Evolutionary conservation across 108 stramenopile genomes (phyloP).

Genomic region (Cylindrotheca closterium): DNA sequence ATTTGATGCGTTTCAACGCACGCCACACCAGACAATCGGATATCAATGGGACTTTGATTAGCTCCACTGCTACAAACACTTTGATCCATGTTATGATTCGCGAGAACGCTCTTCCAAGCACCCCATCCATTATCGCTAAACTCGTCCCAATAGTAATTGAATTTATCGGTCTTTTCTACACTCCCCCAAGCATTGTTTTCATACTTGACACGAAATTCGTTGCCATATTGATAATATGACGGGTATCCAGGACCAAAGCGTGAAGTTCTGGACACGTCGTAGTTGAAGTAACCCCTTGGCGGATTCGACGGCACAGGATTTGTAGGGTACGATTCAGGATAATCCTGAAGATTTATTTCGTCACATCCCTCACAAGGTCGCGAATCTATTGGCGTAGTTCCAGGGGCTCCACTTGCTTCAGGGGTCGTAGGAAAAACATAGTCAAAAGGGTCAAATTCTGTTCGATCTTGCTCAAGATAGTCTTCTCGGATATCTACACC

Average conservation of each 20-base stretch:
- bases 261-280: constrained; percentile 23
- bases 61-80: constrained; percentile 48
- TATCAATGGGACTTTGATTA: constrained; percentile 77
- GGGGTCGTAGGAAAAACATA: background rate
- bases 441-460: background rate
- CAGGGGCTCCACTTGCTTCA: background rate
- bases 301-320: constrained; percentile 13
- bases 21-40: constrained; percentile 46
- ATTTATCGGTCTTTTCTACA: background rate
- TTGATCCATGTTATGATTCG: constrained; percentile 4
- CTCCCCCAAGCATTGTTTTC: constrained; percentile 48
- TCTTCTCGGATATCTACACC: background rate
- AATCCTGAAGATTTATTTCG: background rate
- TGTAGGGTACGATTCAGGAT: constrained; percentile 4
- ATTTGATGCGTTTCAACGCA: constrained; percentile 61
- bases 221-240: constrained; percentile 8
- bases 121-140: constrained; percentile 43
- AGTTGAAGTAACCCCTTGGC: constrained; percentile 49
- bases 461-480: background rate
- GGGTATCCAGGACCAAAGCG: constrained; percentile 50
- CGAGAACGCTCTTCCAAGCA: constrained; percentile 39
- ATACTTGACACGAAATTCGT: constrained; percentile 19
- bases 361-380: background rate
- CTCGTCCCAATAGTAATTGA: constrained; percentile 47
- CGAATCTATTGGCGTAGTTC: background rate